phyloP scores from a whole-genome alignment of 345 rosid species.

The Citrus medica region DNA sequence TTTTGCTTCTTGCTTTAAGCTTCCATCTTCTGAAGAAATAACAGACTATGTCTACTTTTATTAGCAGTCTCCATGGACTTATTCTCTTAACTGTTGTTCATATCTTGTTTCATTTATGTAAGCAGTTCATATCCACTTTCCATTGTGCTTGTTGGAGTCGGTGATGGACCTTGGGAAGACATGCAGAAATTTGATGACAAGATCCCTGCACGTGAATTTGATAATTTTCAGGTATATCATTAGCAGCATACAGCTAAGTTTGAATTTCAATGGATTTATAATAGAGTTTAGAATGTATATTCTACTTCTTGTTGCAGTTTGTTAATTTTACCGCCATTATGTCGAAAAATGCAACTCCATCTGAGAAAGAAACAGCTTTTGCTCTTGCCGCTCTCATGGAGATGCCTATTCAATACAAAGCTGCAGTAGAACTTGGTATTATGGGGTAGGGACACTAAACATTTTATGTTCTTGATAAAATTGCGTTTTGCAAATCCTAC shows the following conservation, averaged over 20 bases:
- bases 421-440: conserved; percentile 50
- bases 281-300: background rate
- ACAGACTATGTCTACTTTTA: background rate
- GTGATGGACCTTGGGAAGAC: conserved; percentile 86
- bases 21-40: background rate
- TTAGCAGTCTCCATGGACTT: background rate
- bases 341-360: conserved; percentile 36
- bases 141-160: conserved; percentile 71
- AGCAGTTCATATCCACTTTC: conserved; percentile 60
- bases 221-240: conserved; percentile 63
- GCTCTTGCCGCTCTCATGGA: conserved; percentile 95
- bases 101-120: background rate
- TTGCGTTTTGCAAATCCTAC: background rate
- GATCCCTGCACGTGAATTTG: conserved; percentile 66
- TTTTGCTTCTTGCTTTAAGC: background rate
- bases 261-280: background rate
- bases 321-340: conserved; percentile 82
- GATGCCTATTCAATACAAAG: conserved; percentile 77
- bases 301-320: conserved; percentile 40
- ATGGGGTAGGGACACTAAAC: conserved; percentile 50
- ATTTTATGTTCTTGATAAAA: background rate
- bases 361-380: conserved; percentile 74
- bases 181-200: conserved; percentile 74
- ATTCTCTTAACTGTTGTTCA: background rate
- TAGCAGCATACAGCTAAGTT: background rate